phyloP scores from a whole-genome alignment of 306 rosid species.

The Cucurbita moschata region DNA sequence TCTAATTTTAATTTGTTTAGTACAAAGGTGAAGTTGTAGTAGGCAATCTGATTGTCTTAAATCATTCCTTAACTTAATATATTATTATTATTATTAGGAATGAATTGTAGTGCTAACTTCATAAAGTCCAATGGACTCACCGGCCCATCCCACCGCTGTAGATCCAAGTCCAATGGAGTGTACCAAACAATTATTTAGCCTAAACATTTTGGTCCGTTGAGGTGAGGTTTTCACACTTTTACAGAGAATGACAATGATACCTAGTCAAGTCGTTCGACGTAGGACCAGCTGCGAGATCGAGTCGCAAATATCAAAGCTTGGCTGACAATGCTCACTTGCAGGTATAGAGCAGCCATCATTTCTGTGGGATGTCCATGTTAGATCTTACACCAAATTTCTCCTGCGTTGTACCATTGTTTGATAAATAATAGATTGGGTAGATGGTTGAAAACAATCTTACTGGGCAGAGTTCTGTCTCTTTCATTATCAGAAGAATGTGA shows the following conservation, averaged over 20 bases:
- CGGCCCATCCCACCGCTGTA: slow-evolving; percentile 34
- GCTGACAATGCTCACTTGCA: slow-evolving; percentile 96
- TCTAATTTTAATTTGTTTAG: too few relatives aligned
- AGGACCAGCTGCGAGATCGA: slow-evolving; percentile 94
- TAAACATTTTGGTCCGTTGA: too few relatives aligned
- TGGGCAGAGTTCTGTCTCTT: slow-evolving; percentile 50
- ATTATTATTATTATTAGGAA: not conserved
- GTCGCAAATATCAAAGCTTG: slow-evolving; percentile 93
- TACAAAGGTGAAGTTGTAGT: not conserved
- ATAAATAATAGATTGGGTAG: not conserved
- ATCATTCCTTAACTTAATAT: not conserved
- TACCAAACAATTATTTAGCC: too few relatives aligned
- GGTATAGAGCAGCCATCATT: slow-evolving; percentile 78
- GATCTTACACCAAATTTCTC: slow-evolving; percentile 61
- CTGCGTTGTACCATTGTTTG: slow-evolving; percentile 18
- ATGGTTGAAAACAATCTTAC: slow-evolving; percentile 14
- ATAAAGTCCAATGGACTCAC: slow-evolving; percentile 30
- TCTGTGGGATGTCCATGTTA: slow-evolving; percentile 22
- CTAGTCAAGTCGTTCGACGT: slow-evolving; percentile 34
- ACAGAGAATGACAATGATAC: too few relatives aligned
- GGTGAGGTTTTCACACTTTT: too few relatives aligned
- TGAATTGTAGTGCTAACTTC: slow-evolving; percentile 30
- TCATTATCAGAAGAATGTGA: slow-evolving; percentile 74
- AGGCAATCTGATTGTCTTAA: not conserved
- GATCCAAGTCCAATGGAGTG: slow-evolving; percentile 21